Evolutionary conservation across 2,329 filamentous ascomycete genomes (phyloP), one percentile per base, ranked within the genome.

Genomic region (Beauveria caledonica): DNA sequence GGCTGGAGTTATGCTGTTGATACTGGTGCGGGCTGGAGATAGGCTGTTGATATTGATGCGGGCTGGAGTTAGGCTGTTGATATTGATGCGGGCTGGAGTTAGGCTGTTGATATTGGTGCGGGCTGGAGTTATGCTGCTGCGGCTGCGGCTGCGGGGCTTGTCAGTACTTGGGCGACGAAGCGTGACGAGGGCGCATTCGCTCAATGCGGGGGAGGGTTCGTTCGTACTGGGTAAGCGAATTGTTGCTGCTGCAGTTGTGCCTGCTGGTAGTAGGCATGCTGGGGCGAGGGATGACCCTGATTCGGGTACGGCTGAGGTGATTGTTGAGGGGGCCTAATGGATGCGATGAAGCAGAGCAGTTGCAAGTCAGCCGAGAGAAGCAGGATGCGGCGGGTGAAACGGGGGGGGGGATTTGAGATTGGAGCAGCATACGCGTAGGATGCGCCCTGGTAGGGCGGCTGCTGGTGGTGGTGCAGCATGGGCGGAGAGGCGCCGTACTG

Each of bases 221-320:
- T 49, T 63, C 71, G 57, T 64, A 74, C 72, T 64, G 72, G 68
- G 63, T 78, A 77, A 65, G 74, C 77, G 65, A 77, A 79, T 57
- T 76, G 76, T 11, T 73, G 73, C 66, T 83, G 81, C 50, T 76
- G 78, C 48, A 78, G 78, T 40, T 79, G 80, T 29, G 77, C 49
- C 21, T 60, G 56, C 64, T 78, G 76, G 62, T 66, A 70, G 63
- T 81, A 81, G 63, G 71, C 76, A 65, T 76, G 76, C n/a, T 72
- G 74, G 10, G 76, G 73, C 2, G 69, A 66, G 15, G 69, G 67
- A 55, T 71, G 71, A 29, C 70, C 71, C 60, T 73, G 76, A 52
- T 78, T 75, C 59, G 77, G 76, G 68, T 82, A 81, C 21, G 50
- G 39, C 58, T 60, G 58, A 45, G 49, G 50, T 46, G 58, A 60